These are phyloP conservation scores for Alternaria burnsii DNA, from an alignment of 2,329 filamentous ascomycete species.

Conservation along the genomic window DNA sequence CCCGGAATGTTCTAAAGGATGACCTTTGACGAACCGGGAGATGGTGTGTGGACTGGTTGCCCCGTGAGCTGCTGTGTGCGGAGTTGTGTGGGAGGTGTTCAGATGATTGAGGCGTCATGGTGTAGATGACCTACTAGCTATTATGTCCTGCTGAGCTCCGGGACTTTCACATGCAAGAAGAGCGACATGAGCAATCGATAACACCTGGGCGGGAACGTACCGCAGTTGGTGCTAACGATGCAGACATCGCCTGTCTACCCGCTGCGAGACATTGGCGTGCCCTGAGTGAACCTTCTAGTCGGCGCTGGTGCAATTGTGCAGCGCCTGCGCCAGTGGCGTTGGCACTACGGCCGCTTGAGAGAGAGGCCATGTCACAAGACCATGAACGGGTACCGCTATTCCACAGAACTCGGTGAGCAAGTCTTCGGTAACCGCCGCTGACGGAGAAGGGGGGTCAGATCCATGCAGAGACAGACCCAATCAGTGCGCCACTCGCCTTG, in stretches of 20 bases:
- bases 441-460: slow-evolving; percentile 14
- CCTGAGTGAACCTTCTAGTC: slow-evolving; percentile 28
- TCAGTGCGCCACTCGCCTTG: slow-evolving; percentile 16
- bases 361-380: slow-evolving; percentile 45
- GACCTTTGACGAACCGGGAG: slow-evolving; percentile 26
- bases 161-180: slow-evolving; percentile 44
- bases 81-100: slow-evolving; percentile 5
- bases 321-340: slow-evolving; percentile 40
- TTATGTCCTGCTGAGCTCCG: slow-evolving; percentile 35
- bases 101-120: slow-evolving; percentile 5
- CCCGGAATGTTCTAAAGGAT: slow-evolving; percentile 18
- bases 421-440: slow-evolving; percentile 32
- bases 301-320: slow-evolving; percentile 32
- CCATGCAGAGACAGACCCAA: slow-evolving; percentile 24
- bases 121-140: slow-evolving; percentile 26
- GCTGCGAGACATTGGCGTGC: slow-evolving; percentile 45
- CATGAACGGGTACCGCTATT: slow-evolving; percentile 22
- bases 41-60: slow-evolving; percentile 37
- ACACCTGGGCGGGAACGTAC: slow-evolving; percentile 27
- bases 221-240: slow-evolving; percentile 26
- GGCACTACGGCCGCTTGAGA: slow-evolving; percentile 23
- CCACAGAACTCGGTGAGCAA: slow-evolving; percentile 28
- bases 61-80: slow-evolving; percentile 38
- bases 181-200: slow-evolving; percentile 23
- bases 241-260: slow-evolving; percentile 32